Conservation (phyloP, 2,329 filamentous ascomycete genomes). For the Colletotrichum abscissum region DNA sequence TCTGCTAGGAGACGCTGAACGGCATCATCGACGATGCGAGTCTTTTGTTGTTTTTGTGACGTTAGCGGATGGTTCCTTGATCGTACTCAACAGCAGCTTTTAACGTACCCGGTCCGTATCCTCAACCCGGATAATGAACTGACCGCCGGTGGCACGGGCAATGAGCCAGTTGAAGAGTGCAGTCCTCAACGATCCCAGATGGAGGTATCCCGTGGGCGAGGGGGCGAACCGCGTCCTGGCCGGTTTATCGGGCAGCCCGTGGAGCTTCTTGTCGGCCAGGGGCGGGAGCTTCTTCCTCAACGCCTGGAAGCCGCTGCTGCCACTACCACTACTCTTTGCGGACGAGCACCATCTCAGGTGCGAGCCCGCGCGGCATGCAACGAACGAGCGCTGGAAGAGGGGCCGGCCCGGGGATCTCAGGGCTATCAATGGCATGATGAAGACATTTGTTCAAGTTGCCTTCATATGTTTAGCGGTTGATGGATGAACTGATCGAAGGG, state of each 20-base stretch:
- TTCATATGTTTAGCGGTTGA: neutral
- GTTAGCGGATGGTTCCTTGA: neutral
- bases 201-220: conserved; percentile 93
- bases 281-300: conserved; percentile 35
- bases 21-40: conserved; percentile 82
- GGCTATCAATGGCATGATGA: conserved; percentile 28
- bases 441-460: conserved; percentile 1
- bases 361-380: conserved; percentile 12
- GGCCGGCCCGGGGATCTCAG: conserved; percentile 18
- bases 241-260: conserved; percentile 63
- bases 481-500: conserved; percentile 15
- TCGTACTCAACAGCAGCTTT: neutral
- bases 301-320: conserved; percentile 25
- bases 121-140: conserved; percentile 92
- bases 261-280: conserved; percentile 25
- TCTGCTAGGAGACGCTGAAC: conserved; percentile 83
- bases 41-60: conserved; percentile 59
- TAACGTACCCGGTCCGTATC: conserved; percentile 87
- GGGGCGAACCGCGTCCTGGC: conserved; percentile 82
- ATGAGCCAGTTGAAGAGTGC: conserved; percentile 96
- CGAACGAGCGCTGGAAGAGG: neutral
- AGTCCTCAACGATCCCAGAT: conserved; percentile 90
- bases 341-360: conserved; percentile 29
- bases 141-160: conserved; percentile 87
- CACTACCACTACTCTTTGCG: conserved; percentile 2